Base-by-base conservation (phyloP, 2,329 filamentous ascomycete species). In the Sporothrix sp. region DNA sequence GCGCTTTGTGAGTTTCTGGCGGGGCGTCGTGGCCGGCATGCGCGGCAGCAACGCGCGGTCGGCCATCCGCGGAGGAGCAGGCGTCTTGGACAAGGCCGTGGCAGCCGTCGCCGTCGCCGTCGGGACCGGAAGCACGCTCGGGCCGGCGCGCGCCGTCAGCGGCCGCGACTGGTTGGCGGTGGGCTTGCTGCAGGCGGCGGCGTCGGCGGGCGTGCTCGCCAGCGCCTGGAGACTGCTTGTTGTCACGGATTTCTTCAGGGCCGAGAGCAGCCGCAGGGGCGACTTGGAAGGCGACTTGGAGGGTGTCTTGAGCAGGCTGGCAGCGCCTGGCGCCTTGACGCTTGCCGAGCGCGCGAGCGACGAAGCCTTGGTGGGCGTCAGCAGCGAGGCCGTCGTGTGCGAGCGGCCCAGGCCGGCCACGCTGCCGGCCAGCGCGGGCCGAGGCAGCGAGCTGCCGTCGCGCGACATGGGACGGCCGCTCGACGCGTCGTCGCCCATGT, bases 321-420 rank as follows among this genome's bases (percentile, higher is more conserved):
- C 9, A 9, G 38, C 13, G 20, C 2, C 14, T 0, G 76, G 67
- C 7, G 73, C 70, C 60, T 78, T 81, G 48, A 69, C 68, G 57
- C 72, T 80, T 50, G 74, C 67, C 42, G 75, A 68, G 38, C 83
- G 81, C 30, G 81, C 78, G 47, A 86, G 65, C 1, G 85, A 87
- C 7, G 87, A 87, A 7, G 87, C 72, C 63, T 87, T 88, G 8
- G 86, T 93, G 0, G 89, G 88, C 6, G 87, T 94, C 65, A 82
- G 78, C 27, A 91, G 70, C 53, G 72, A 81, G 54, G 72, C 71
- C 53, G 72, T 66, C 54, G 76, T 72, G 50, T 74, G 69, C 1
- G 73, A 66, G 23, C 71, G 71, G 44, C 66, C 58, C 20, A 73
- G 60, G 14, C 62, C 35, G 5, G 50, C 30, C 21, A 16, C 35